Conservation (phyloP, 1,139 yeast genomes). For the Debaryomyces psychrophilus region DNA sequence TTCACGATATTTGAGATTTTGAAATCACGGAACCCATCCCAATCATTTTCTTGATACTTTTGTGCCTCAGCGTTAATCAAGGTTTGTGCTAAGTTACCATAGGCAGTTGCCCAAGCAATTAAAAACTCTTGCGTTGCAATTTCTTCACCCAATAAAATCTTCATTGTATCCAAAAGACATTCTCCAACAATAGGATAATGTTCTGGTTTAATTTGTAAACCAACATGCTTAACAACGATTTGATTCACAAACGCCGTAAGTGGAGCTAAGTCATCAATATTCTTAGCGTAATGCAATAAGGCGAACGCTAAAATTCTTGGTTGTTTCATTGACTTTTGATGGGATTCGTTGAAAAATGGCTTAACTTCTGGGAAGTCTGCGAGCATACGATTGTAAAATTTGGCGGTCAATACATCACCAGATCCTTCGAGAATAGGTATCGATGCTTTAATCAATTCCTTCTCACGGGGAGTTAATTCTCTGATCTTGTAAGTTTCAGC, state of each 20-base stretch:
- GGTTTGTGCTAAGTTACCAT: constrained; percentile 62
- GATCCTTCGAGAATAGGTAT: constrained; percentile 60
- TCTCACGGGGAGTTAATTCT: constrained; percentile 34
- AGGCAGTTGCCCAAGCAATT: constrained; percentile 69
- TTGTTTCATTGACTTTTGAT: constrained; percentile 59
- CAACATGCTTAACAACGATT: constrained; percentile 68
- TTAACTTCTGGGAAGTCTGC: constrained; percentile 54
- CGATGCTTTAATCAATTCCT: constrained; percentile 52
- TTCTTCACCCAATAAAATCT: constrained; percentile 56
- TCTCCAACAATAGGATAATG: constrained; percentile 69
- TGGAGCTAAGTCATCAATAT: constrained; percentile 62
- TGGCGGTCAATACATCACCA: constrained; percentile 58
- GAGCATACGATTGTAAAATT: constrained; percentile 61
- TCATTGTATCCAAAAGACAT: constrained; percentile 56
- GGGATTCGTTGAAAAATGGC: constrained; percentile 60
- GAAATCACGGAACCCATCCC: constrained; percentile 62
- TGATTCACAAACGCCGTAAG: constrained; percentile 58
- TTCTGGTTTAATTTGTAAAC: constrained; percentile 61
- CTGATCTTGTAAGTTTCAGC: constrained; percentile 21
- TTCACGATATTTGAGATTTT: constrained; percentile 42
- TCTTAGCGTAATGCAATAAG: constrained; percentile 61
- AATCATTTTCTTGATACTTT: constrained; percentile 47
- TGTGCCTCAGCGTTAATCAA: constrained; percentile 59
- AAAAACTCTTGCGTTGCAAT: constrained; percentile 60
- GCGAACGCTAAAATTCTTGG: constrained; percentile 69